A percentile compares a stretch with the other conserved stretches of the same genome.
These are phyloP conservation scores for Trichocomaceae sp. DNA, from an alignment of 2,329 filamentous ascomycete genomes.

Conservation along the genomic window DNA sequence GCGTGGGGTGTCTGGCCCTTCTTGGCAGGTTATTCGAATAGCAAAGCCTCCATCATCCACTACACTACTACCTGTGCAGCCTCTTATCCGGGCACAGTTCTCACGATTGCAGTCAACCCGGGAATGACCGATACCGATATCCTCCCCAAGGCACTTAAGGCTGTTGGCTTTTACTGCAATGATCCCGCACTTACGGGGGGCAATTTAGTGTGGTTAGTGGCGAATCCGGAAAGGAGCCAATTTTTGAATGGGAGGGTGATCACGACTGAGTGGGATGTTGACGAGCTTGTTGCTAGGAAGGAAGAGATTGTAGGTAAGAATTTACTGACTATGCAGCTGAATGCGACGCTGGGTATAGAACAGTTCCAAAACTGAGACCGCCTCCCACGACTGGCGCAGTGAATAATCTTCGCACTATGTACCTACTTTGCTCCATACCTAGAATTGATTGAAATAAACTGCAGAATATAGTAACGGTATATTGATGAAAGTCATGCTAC, in stretches of 20 bases:
- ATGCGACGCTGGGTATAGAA: neutral
- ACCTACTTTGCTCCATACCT: too few relatives aligned
- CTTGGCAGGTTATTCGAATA: slow-evolving; percentile 27
- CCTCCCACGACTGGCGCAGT: too few relatives aligned
- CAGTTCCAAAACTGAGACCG: neutral
- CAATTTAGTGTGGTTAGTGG: neutral
- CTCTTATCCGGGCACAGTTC: slow-evolving; percentile 30
- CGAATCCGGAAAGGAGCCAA: neutral
- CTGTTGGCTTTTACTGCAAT: neutral
- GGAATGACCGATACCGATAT: slow-evolving; percentile 32
- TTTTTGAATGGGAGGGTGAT: neutral
- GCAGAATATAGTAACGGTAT: too few relatives aligned
- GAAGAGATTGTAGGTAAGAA: neutral
- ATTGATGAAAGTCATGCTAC: too few relatives aligned
- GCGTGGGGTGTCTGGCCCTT: slow-evolving; percentile 17
- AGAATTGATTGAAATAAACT: too few relatives aligned
- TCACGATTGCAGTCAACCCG: slow-evolving; percentile 26
- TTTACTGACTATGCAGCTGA: neutral
- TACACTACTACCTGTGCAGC: slow-evolving; percentile 26
- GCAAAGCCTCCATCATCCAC: slow-evolving; percentile 29
- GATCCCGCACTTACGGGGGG: neutral
- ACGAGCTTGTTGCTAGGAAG: neutral
- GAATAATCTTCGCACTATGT: too few relatives aligned
- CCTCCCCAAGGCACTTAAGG: neutral
- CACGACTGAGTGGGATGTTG: neutral